Conservation (phyloP, 768 basidiomycete species). For the Panellus pusillus region DNA sequence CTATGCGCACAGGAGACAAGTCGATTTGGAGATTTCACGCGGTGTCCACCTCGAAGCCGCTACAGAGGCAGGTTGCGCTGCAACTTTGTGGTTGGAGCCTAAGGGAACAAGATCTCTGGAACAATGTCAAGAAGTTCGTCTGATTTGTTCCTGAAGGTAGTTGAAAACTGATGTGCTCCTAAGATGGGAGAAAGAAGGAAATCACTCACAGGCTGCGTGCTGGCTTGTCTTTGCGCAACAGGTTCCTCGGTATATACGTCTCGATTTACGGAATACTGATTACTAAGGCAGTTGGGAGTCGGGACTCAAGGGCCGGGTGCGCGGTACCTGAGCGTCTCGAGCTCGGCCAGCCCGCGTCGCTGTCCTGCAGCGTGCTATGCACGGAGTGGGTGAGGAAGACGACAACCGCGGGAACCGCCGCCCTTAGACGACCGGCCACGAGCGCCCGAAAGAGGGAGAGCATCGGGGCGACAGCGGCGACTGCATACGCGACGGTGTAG, state of each 20-base stretch:
- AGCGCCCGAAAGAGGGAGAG: constrained; percentile 49
- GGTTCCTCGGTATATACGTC: no score
- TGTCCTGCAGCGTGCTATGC: constrained; percentile 43
- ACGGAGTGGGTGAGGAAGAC: constrained; percentile 48
- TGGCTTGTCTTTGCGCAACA: constrained; percentile 82
- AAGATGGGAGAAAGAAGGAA: constrained; percentile 77
- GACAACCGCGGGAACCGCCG: constrained; percentile 41
- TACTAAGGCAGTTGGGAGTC: no score
- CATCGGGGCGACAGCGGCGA: constrained; percentile 32
- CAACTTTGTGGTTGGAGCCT: constrained; percentile 76
- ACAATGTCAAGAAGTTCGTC: constrained; percentile 52
- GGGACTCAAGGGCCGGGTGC: no score
- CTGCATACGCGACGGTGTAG: constrained; percentile 31
- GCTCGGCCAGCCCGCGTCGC: constrained; percentile 45
- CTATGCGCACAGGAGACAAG: constrained; percentile 31
- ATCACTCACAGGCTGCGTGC: constrained; percentile 74
- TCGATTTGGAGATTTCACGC: constrained; percentile 35
- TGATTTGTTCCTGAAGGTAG: constrained; percentile 1
- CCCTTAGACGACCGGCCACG: no score
- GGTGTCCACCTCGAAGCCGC: constrained; percentile 52
- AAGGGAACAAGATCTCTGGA: constrained; percentile 62
- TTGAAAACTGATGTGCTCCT: neutral
- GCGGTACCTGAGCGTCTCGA: constrained; percentile 58
- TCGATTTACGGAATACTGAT: no score
- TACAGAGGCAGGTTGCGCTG: constrained; percentile 69